Evolutionary conservation across 805 yeast species (phyloP).

Genomic region (Lipomyces spencermartinsiae): DNA sequence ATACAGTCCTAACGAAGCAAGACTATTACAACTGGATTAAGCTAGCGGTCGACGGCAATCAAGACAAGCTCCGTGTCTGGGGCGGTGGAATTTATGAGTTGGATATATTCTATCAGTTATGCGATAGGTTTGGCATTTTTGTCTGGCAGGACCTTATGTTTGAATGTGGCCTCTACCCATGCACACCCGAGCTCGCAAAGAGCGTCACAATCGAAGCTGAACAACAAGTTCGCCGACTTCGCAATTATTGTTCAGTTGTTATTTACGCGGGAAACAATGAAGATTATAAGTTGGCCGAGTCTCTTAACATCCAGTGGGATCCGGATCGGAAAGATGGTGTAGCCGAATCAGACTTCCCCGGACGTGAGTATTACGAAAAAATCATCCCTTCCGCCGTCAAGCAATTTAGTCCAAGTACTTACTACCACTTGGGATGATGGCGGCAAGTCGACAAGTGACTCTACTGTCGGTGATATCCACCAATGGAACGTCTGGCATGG

Average conservation of each 20-base stretch:
- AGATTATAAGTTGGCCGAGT: constrained; percentile 56
- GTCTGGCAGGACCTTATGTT: constrained; percentile 67
- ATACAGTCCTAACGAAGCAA: constrained; percentile 45
- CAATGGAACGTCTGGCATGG: constrained; percentile 69
- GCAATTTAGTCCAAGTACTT: constrained; percentile 42
- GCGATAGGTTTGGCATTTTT: constrained; percentile 54
- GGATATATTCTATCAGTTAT: constrained; percentile 52
- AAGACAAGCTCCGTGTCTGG: constrained; percentile 57
- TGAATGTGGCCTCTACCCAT: constrained; percentile 64
- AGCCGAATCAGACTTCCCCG: constrained; percentile 46
- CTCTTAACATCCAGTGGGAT: constrained; percentile 27
- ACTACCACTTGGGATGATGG: constrained; percentile 59
- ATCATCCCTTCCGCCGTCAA: constrained; percentile 49
- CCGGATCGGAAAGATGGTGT: constrained; percentile 33
- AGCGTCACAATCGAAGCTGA: constrained; percentile 50
- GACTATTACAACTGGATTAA: constrained; percentile 51
- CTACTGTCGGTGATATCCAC: constrained; percentile 57
- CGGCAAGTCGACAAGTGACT: constrained; percentile 49
- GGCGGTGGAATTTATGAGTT: constrained; percentile 58
- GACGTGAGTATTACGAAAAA: constrained; percentile 52
- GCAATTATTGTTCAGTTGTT: constrained; percentile 52
- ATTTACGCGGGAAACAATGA: constrained; percentile 56
- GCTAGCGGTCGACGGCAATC: constrained; percentile 50
- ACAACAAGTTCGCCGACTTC: constrained; percentile 51
- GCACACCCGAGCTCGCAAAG: constrained; percentile 47